Percentiles rank a stretch among this genome's conserved stretches.
These are phyloP conservation scores for Fraxinus pennsylvanica DNA, from an alignment of 257 asterid genomes.

Conservation along the genomic window DNA sequence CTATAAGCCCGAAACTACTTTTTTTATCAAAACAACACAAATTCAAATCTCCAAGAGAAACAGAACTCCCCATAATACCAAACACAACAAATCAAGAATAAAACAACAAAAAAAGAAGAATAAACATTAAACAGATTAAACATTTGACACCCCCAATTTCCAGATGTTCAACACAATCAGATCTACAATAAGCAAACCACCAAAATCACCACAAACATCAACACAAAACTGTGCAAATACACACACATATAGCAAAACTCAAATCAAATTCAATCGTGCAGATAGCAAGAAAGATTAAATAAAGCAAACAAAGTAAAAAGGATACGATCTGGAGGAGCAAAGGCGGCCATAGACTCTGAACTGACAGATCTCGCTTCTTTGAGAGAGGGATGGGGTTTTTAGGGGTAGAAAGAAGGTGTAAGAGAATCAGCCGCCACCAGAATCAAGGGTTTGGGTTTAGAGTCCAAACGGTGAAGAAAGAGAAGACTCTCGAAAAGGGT, in stretches of 20 bases:
- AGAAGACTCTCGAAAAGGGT: slow-evolving; percentile 35
- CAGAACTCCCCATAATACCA: background rate
- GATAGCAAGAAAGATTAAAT: background rate
- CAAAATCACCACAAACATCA: background rate
- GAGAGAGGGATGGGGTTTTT: slow-evolving; percentile 3
- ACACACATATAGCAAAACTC: background rate
- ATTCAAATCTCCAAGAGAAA: background rate
- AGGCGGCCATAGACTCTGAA: slow-evolving; percentile 48
- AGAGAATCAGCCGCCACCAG: slow-evolving; percentile 48
- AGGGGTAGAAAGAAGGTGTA: slow-evolving; percentile 9
- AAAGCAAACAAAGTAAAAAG: slow-evolving; percentile 22
- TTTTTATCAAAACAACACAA: background rate
- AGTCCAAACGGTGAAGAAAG: slow-evolving; percentile 32
- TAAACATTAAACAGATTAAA: slow-evolving; percentile 5
- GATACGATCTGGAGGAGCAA: slow-evolving; percentile 72
- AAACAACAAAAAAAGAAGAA: background rate
- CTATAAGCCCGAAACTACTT: slow-evolving; percentile 30
- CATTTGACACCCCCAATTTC: background rate
- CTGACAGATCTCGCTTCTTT: slow-evolving; percentile 13
- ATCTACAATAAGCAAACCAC: background rate
- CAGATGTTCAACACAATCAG: background rate
- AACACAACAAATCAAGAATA: background rate
- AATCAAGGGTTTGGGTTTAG: slow-evolving; percentile 46
- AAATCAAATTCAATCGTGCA: background rate
- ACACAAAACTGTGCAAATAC: background rate